These are phyloP conservation scores for Diplodia sapinea DNA, from an alignment of 2,329 filamentous ascomycete species.

Conservation along the genomic window DNA sequence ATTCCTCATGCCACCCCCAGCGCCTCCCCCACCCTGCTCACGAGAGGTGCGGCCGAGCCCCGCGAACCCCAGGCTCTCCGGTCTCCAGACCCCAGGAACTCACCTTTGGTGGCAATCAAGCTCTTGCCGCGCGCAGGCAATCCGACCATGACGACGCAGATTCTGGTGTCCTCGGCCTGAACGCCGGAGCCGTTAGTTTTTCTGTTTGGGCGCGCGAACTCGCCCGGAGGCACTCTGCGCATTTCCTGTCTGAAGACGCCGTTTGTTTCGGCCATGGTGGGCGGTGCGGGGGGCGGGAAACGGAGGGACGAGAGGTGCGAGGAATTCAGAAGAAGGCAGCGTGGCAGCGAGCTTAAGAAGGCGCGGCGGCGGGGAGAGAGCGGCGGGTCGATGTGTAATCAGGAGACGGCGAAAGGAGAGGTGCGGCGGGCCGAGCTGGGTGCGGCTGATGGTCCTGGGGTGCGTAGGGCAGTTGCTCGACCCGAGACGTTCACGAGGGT, in stretches of 20 bases:
- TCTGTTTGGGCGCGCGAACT: conserved; percentile 52
- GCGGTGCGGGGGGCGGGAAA: neutral
- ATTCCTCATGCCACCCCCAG: conserved; percentile 29
- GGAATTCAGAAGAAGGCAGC: conserved; percentile 7
- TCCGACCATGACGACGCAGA: conserved; percentile 99
- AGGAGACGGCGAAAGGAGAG: conserved; percentile 30
- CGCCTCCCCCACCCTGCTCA: conserved; percentile 26
- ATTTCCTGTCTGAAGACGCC: conserved; percentile 48
- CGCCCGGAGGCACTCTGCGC: conserved; percentile 50
- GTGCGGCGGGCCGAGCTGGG: conserved; percentile 30
- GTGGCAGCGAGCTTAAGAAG: conserved; percentile 21
- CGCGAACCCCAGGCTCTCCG: conserved; percentile 21
- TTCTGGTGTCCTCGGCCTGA: conserved; percentile 92
- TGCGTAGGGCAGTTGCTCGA: conserved; percentile 19
- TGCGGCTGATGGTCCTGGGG: conserved; percentile 31
- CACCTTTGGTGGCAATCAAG: conserved; percentile 96
- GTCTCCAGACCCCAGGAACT: conserved; percentile 38
- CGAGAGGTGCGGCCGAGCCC: conserved; percentile 24
- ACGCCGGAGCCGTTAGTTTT: conserved; percentile 69
- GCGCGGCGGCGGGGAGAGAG: conserved; percentile 25
- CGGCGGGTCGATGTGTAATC: conserved; percentile 27
- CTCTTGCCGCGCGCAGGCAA: conserved; percentile 95
- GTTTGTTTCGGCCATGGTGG: conserved; percentile 41
- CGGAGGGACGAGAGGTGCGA: neutral
- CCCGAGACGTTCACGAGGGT: conserved; percentile 19